A percentile compares a stretch with the other conserved stretches of the same genome.
phyloP scores from a whole-genome alignment of 805 yeast species.

The Diddensiella caesifluorescens region DNA sequence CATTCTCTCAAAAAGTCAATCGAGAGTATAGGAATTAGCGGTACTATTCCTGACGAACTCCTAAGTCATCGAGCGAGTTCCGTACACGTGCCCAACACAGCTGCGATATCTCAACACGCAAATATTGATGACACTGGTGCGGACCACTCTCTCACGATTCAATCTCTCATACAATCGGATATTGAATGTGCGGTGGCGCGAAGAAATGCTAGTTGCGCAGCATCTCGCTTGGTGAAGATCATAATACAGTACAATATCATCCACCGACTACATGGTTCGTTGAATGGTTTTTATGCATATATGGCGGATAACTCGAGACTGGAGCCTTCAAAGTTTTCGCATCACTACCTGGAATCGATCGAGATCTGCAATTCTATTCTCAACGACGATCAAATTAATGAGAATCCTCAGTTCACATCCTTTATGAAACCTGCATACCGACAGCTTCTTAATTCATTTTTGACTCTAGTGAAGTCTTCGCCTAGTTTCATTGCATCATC shows the following conservation, averaged over 20 bases:
- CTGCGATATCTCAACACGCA: no score
- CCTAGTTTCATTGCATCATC: conserved; percentile 33
- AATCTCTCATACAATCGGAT: conserved; percentile 16
- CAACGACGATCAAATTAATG: conserved; percentile 3
- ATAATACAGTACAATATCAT: conserved; percentile 18
- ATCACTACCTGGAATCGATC: conserved; percentile 18
- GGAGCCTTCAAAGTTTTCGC: conserved; percentile 19
- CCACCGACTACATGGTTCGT: conserved; percentile 17
- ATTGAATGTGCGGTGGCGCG: conserved; percentile 8
- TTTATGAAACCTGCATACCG: conserved; percentile 25
- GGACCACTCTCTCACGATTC: conserved; percentile 11
- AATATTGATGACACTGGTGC: no score
- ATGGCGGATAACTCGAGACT: conserved; percentile 12
- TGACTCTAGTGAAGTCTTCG: conserved; percentile 31
- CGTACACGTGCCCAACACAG: no score
- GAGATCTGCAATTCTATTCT: conserved; percentile 18
- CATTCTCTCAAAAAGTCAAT: neutral
- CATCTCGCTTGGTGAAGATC: conserved; percentile 14
- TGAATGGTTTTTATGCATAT: conserved; percentile 8
- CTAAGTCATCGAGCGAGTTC: no score
- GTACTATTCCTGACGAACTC: no score
- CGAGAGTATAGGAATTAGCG: neutral
- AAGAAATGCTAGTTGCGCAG: conserved; percentile 12
- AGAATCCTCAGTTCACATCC: conserved; percentile 13
- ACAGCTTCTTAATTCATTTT: conserved; percentile 29